Evolutionary conservation across 768 basidiomycete genomes (phyloP).

Genomic region (Plicaturopsis crispa): DNA sequence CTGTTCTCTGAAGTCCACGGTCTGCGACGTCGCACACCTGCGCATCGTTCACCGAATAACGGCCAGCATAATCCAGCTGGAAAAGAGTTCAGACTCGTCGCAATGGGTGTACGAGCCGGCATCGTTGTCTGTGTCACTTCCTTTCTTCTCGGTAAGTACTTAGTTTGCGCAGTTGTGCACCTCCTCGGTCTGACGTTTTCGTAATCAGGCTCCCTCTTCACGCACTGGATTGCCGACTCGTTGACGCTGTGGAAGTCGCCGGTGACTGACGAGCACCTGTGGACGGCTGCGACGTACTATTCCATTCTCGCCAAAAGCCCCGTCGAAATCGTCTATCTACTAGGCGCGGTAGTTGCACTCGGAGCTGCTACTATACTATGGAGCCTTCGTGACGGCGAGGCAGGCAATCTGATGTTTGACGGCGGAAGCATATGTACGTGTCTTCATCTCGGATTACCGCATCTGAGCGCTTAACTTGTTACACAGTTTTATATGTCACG

Average conservation of each 20-base stretch:
- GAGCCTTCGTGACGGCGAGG: slow-evolving; percentile 71
- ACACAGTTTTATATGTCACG: slow-evolving; percentile 65
- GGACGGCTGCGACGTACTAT: slow-evolving; percentile 80
- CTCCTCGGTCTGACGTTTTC: slow-evolving; percentile 2
- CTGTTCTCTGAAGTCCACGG: too few species aligned
- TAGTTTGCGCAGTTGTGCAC: slow-evolving; percentile 2
- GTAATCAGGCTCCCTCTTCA: slow-evolving; percentile 64
- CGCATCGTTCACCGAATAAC: not conserved
- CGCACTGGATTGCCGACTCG: slow-evolving; percentile 92
- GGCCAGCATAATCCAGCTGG: not conserved
- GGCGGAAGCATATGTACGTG: slow-evolving; percentile 80
- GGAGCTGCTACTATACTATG: slow-evolving; percentile 67
- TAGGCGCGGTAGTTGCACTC: slow-evolving; percentile 45
- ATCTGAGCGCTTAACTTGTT: slow-evolving; percentile 5
- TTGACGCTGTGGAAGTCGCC: slow-evolving; percentile 86
- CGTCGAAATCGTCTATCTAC: slow-evolving; percentile 43
- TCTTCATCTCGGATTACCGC: too few species aligned
- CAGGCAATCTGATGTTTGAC: slow-evolving; percentile 87
- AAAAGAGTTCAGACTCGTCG: too few species aligned
- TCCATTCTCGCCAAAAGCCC: slow-evolving; percentile 67
- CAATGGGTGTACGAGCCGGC: slow-evolving; percentile 67
- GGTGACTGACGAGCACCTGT: slow-evolving; percentile 75
- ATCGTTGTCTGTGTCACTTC: slow-evolving; percentile 73
- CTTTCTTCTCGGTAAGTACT: slow-evolving; percentile 63
- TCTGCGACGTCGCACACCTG: too few species aligned